These are phyloP conservation scores for Coemansia sp. DNA, from an alignment of 192 early-diverging fungal species.

Conservation along the genomic window DNA sequence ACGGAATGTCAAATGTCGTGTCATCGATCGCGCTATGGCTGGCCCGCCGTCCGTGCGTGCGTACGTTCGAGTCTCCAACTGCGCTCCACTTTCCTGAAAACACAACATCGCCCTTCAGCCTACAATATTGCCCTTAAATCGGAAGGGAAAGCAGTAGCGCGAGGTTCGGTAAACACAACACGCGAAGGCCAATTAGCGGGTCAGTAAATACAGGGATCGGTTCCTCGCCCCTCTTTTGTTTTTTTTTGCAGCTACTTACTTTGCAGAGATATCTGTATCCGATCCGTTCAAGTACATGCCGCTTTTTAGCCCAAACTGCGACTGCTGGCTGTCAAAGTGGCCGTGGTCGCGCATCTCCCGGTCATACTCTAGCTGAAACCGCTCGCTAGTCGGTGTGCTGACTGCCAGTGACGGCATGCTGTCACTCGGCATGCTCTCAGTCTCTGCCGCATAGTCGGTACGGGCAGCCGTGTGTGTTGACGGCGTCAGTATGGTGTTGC, in stretches of 20 bases:
- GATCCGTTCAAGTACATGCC: slow-evolving; percentile 33
- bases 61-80: slow-evolving; percentile 13
- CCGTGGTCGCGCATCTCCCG: slow-evolving; percentile 14
- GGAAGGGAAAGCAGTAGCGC: neutral
- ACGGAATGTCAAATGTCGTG: slow-evolving; percentile 24
- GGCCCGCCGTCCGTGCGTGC: slow-evolving; percentile 1
- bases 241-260: slow-evolving; percentile 15
- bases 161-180: neutral
- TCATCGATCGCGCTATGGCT: slow-evolving; percentile 10
- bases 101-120: slow-evolving; percentile 37
- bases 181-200: neutral
- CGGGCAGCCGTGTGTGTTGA: slow-evolving; percentile 5
- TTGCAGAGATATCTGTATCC: slow-evolving; percentile 26
- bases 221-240: too few species aligned
- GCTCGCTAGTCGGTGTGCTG: slow-evolving; percentile 27
- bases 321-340: slow-evolving; percentile 18
- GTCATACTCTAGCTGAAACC: slow-evolving; percentile 30
- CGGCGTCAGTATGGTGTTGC: slow-evolving; percentile 19
- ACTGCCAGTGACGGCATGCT: slow-evolving; percentile 27
- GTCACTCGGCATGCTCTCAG: slow-evolving; percentile 4
- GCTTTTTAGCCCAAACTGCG: slow-evolving; percentile 39
- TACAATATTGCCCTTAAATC: slow-evolving; percentile 6
- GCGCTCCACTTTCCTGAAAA: slow-evolving; percentile 38
- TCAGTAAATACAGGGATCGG: too few species aligned
- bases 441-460: neutral